These are phyloP conservation scores for Solanum paucissectum DNA, from an alignment of 257 asterid genomes.

Conservation along the genomic window DNA sequence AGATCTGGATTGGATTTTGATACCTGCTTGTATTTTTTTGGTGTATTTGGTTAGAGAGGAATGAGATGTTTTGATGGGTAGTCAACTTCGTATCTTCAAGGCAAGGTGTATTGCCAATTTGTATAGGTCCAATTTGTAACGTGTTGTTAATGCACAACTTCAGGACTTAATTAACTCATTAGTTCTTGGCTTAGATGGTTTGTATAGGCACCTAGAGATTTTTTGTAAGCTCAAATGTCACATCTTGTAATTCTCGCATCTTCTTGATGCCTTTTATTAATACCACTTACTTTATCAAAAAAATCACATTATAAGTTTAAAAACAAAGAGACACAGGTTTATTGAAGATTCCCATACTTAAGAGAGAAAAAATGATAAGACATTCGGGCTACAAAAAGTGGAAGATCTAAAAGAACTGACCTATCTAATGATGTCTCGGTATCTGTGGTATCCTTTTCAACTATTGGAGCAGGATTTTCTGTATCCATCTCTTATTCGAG, in stretches of 20 bases:
- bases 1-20: background rate
- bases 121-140: background rate
- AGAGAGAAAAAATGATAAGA: background rate
- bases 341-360: background rate
- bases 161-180: background rate
- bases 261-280: background rate
- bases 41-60: background rate
- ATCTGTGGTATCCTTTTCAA: background rate
- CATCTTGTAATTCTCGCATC: background rate
- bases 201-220: background rate
- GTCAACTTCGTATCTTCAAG: background rate
- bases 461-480: background rate
- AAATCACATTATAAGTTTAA: background rate
- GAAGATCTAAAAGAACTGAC: background rate
- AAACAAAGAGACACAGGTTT: background rate
- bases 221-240: background rate
- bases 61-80: background rate
- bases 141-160: background rate
- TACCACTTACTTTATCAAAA: background rate
- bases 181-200: background rate
- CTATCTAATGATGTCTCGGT: background rate
- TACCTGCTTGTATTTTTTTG: background rate
- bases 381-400: background rate
- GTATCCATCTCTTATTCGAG: background rate
- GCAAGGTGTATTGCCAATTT: background rate